phyloP scores from a whole-genome alignment of 1,284 basidiomycete species.

The Puccinia novopanici region DNA sequence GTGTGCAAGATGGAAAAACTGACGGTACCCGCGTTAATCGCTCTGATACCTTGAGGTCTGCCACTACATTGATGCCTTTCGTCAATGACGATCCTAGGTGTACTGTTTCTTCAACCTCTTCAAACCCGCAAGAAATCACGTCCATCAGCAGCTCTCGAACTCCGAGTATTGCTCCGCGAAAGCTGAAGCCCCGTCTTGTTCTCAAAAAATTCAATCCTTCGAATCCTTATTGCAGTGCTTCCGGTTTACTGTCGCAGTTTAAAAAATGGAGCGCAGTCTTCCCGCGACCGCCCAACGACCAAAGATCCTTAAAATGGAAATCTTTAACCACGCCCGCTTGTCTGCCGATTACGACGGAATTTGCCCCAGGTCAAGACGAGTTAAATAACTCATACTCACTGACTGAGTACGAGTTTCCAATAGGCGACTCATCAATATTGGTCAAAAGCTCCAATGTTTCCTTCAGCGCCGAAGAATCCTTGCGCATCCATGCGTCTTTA shows the following conservation, averaged over 20 bases:
- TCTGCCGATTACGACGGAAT: conserved; percentile 88
- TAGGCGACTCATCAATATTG: conserved; percentile 57
- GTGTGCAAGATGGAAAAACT: conserved; percentile 9
- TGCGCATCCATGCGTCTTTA: conserved; percentile 63
- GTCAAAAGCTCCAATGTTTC: conserved; percentile 58
- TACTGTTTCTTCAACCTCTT: conserved; percentile 30
- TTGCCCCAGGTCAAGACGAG: conserved; percentile 75
- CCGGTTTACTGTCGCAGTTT: conserved; percentile 64
- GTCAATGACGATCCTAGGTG: conserved; percentile 38
- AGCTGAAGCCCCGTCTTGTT: conserved; percentile 59
- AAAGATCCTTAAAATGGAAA: conserved; percentile 49
- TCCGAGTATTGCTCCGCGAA: conserved; percentile 16
- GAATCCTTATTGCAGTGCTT: conserved; percentile 60
- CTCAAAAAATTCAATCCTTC: conserved; percentile 67
- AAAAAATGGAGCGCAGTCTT: conserved; percentile 86
- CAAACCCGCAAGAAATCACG: conserved; percentile 47
- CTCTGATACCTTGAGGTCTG: conserved; percentile 45
- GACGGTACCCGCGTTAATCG: conserved; percentile 19
- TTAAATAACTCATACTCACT: conserved; percentile 77
- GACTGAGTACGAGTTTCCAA: conserved; percentile 63
- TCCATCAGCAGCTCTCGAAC: conserved; percentile 34
- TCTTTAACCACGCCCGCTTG: conserved; percentile 63
- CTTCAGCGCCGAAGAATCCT: conserved; percentile 64
- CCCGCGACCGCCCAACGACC: conserved; percentile 66
- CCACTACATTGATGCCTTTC: conserved; percentile 51